A percentile compares a stretch with the other conserved stretches of the same genome.
phyloP scores from a whole-genome alignment of 768 basidiomycete genomes.

The Suillus subluteus region DNA sequence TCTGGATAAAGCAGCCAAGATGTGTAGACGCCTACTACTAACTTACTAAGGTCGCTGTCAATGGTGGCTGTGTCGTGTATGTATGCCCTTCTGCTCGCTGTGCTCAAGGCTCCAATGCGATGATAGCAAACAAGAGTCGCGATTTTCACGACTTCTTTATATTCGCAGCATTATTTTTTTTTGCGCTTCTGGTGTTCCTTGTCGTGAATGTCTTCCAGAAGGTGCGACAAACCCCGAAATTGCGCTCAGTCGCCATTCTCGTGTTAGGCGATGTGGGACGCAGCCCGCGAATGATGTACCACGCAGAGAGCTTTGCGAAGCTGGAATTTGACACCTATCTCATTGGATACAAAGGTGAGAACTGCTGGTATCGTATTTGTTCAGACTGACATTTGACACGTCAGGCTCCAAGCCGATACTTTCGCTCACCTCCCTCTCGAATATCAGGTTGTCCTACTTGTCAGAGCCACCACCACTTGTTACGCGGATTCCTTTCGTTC shows the following conservation, averaged over 20 bases:
- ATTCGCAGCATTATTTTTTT: constrained; percentile 14
- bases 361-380: not conserved
- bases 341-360: constrained; percentile 83
- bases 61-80: not conserved
- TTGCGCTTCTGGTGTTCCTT: constrained; percentile 19
- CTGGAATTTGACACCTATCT: constrained; percentile 77
- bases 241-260: constrained; percentile 82
- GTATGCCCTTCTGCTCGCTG: not conserved
- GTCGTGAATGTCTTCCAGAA: constrained; percentile 20
- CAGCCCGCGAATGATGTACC: constrained; percentile 98
- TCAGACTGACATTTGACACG: constrained; percentile 18
- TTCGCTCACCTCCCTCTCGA: constrained; percentile 67
- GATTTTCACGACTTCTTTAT: constrained; percentile 3
- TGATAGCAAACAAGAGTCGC: constrained; percentile 9
- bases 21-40: too few relatives aligned
- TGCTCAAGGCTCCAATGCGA: constrained; percentile 3
- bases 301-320: constrained; percentile 89
- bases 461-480: constrained; percentile 61
- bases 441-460: constrained; percentile 69
- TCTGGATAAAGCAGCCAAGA: too few relatives aligned
- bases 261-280: constrained; percentile 96
- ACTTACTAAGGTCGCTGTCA: too few relatives aligned
- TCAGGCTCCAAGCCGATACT: constrained; percentile 79
- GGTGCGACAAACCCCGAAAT: constrained; percentile 30
- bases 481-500: constrained; percentile 59